Evolutionary conservation across 176 grass and related monocot genomes (phyloP).

Genomic region (Ensete ventricosum): DNA sequence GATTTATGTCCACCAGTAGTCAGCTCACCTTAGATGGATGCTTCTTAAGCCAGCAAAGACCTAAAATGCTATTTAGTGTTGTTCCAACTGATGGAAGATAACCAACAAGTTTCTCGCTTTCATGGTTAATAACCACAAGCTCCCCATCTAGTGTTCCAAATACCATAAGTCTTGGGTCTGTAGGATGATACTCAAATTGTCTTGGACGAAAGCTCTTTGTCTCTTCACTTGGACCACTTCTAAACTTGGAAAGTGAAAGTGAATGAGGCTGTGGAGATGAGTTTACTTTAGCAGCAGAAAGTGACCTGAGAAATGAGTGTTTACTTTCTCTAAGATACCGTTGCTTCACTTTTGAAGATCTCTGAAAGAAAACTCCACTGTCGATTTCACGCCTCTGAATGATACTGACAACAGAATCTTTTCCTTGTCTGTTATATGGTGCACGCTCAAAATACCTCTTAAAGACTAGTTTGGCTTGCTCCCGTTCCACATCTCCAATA

Average conservation of each 20-base stretch:
- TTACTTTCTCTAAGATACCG: slow-evolving; percentile 11
- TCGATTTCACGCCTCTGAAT: slow-evolving; percentile 7
- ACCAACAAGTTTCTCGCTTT: slow-evolving; percentile 27
- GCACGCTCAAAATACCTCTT: slow-evolving; percentile 9
- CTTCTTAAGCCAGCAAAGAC: slow-evolving; percentile 22
- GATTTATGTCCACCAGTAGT: neutral
- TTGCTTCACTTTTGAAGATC: slow-evolving; percentile 2
- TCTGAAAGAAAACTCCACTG: neutral
- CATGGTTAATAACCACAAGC: slow-evolving; percentile 19
- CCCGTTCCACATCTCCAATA: slow-evolving; percentile 10
- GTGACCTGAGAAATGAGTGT: slow-evolving; percentile 19
- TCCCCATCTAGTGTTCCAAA: slow-evolving; percentile 26
- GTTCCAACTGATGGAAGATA: slow-evolving; percentile 15
- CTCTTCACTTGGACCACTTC: slow-evolving; percentile 7
- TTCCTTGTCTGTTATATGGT: slow-evolving; percentile 12
- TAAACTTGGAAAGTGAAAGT: slow-evolving; percentile 16
- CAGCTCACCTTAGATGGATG: slow-evolving; percentile 12
- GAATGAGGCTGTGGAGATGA: slow-evolving; percentile 2
- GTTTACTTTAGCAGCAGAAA: slow-evolving; percentile 26
- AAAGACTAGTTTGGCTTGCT: slow-evolving; percentile 9
- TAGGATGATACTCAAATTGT: slow-evolving; percentile 21
- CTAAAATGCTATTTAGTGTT: slow-evolving; percentile 20
- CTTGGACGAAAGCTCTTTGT: slow-evolving; percentile 17
- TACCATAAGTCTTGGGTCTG: slow-evolving; percentile 16
- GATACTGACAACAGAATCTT: slow-evolving; percentile 12